Base-by-base conservation (phyloP, 441 rosid genomes). In the Euphorbia celastroides region DNA sequence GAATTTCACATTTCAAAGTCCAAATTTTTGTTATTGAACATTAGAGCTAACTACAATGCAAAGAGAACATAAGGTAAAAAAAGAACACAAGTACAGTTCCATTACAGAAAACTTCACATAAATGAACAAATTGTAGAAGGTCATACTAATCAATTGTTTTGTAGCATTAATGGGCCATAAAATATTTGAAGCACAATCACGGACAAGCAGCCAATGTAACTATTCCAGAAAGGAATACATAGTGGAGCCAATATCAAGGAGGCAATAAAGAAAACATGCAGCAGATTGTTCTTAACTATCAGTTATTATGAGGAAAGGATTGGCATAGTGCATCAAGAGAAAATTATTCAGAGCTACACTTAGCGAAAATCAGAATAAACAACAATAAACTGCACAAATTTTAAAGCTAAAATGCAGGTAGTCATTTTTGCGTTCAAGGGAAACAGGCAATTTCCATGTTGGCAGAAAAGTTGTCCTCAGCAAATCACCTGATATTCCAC, bases 401-500 rank as follows among this genome's bases (percentile, higher is more conserved):
- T 48, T 16, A n/a, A 19, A 32, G 56, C 50, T 44, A 19, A 42
- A 13, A 31, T 27, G 7, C 2, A 16, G 25, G 38, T 36, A 19
- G 13, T 48, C 32, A 62, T 36, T 51, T 65, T 32, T 42, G 16
- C 22, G 16, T 58, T 44, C 23, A 20, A 30, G 31, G 46, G 12
- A 42, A 57, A 27, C 7, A 42, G 14, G 22, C 57, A 7, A 44
- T 19, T 30, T 11, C 56, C 27, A 2, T 28, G 3, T 50, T 12
- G 13, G 6, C 59, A 22, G 22, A 7, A 34, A 30, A 56, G 27
- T n/a, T 7, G 10, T 14, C 23, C 26, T 5, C 26, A 42, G 11
- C 0, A 60, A 67, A 48, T 57, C 75, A 89, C 97, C 93, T 66
- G 97, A 94, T 70, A 89, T 67, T 65, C 93, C 98, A 77, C 74